Evolutionary conservation across 345 rosid species (phyloP).

Genomic region (Durio zibethinus): DNA sequence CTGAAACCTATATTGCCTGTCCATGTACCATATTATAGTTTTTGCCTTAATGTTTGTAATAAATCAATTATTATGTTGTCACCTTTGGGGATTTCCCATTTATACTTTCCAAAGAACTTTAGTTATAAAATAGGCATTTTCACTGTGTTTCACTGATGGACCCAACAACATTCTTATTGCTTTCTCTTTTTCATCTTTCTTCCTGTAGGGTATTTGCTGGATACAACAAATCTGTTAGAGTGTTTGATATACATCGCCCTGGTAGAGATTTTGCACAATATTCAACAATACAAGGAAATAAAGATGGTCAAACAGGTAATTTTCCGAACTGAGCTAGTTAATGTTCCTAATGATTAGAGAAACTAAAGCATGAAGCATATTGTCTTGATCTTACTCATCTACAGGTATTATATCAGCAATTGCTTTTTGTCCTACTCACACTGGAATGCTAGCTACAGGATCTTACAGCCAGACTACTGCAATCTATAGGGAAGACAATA

Average conservation of each 20-base stretch:
- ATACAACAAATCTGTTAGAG: constrained; percentile 78
- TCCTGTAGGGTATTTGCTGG: constrained; percentile 81
- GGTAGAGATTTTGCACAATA: constrained; percentile 81
- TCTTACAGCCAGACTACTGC: constrained; percentile 88
- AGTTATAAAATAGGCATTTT: not conserved
- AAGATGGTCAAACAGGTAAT: constrained; percentile 90
- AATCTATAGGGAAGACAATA: constrained; percentile 84
- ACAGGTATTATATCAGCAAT: constrained; percentile 82
- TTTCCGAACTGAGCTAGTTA: constrained; percentile 9
- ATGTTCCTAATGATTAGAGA: not conserved
- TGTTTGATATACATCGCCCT: constrained; percentile 90
- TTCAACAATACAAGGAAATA: constrained; percentile 74
- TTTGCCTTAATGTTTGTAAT: not conserved
- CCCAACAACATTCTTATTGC: not conserved
- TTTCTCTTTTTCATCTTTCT: constrained; percentile 19
- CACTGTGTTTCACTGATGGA: constrained; percentile 1
- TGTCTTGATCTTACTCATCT: constrained; percentile 16
- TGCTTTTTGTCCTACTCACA: constrained; percentile 75
- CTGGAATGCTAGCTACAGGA: constrained; percentile 88
- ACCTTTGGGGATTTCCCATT: not conserved
- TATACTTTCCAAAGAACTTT: not conserved
- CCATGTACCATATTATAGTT: not conserved
- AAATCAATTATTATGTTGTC: not conserved
- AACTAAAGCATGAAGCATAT: not conserved
- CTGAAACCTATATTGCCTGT: not conserved